Percentiles rank a stretch among this genome's conserved stretches.
Evolutionary conservation across 2,329 filamentous ascomycete species (phyloP).

Genomic region (Aspergillus tubingensis): DNA sequence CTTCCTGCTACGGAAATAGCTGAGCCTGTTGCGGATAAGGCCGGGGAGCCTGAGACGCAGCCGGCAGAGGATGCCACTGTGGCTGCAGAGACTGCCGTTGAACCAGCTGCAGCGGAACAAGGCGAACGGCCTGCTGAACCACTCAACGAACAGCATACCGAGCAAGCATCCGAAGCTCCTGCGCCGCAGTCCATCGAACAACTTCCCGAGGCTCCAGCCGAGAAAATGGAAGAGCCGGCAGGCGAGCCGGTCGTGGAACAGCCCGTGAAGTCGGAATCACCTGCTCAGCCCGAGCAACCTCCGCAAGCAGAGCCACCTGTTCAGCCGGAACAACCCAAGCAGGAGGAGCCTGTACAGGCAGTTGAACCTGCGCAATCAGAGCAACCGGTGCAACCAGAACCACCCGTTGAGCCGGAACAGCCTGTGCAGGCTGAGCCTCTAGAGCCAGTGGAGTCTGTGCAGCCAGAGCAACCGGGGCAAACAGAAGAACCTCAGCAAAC

Average conservation of each 20-base stretch:
- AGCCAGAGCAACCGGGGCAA: background rate
- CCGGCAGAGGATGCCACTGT: background rate
- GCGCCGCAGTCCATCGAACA: background rate
- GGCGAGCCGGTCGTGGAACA: background rate
- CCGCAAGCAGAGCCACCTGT: background rate
- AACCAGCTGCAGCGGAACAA: background rate
- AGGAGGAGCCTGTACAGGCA: background rate
- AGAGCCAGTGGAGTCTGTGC: background rate
- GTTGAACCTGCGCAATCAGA: background rate
- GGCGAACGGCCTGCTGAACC: background rate
- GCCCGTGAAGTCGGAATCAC: background rate
- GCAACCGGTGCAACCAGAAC: background rate
- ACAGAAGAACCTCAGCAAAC: no score
- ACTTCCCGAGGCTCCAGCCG: background rate
- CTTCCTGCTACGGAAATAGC: conserved; percentile 2
- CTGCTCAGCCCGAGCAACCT: background rate
- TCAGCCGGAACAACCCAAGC: background rate
- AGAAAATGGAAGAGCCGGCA: background rate
- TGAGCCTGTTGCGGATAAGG: background rate
- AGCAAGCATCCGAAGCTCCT: background rate
- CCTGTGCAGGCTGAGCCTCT: background rate
- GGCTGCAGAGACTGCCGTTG: background rate
- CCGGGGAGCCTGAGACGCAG: background rate
- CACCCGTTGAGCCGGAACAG: background rate
- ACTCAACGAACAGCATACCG: conserved; percentile 7